These are phyloP conservation scores for Chytriomyces confervae DNA, from an alignment of 192 early-diverging fungal genomes.

Conservation along the genomic window DNA sequence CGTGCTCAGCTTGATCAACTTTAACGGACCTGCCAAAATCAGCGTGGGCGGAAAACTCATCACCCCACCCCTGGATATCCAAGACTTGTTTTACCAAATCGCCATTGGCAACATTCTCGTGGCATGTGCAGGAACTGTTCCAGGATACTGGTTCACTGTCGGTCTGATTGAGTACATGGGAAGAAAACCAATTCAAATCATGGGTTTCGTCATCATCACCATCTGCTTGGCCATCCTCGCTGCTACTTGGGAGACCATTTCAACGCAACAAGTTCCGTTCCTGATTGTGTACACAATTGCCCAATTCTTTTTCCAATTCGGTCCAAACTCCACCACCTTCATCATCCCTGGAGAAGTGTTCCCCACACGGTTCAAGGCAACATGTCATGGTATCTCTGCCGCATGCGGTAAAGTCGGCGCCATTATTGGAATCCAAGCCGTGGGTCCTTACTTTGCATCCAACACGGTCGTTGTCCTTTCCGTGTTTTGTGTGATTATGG, in stretches of 20 bases:
- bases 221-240: slow-evolving; percentile 70
- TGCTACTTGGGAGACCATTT: slow-evolving; percentile 39
- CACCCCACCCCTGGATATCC: slow-evolving; percentile 58
- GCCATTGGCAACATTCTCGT: slow-evolving; percentile 92
- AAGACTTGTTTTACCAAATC: slow-evolving; percentile 40
- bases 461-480: slow-evolving; percentile 30
- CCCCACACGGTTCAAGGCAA: slow-evolving; percentile 76
- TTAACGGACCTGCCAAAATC: slow-evolving; percentile 35
- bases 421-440: slow-evolving; percentile 63
- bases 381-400: slow-evolving; percentile 81
- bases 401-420: slow-evolving; percentile 80
- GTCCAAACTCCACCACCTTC: slow-evolving; percentile 91
- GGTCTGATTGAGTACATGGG: slow-evolving; percentile 86
- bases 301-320: slow-evolving; percentile 87
- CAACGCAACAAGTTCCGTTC: slow-evolving; percentile 42
- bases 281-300: slow-evolving; percentile 52
- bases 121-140: slow-evolving; percentile 68
- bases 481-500: slow-evolving; percentile 41
- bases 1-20: slow-evolving; percentile 38
- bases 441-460: slow-evolving; percentile 47
- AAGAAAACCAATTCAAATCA: slow-evolving; percentile 89
- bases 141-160: slow-evolving; percentile 96
- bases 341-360: slow-evolving; percentile 76
- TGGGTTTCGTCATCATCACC: slow-evolving; percentile 83
- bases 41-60: neutral